Evolutionary conservation across 805 yeast genomes (phyloP).

Genomic region (Myxozyma geophila): DNA sequence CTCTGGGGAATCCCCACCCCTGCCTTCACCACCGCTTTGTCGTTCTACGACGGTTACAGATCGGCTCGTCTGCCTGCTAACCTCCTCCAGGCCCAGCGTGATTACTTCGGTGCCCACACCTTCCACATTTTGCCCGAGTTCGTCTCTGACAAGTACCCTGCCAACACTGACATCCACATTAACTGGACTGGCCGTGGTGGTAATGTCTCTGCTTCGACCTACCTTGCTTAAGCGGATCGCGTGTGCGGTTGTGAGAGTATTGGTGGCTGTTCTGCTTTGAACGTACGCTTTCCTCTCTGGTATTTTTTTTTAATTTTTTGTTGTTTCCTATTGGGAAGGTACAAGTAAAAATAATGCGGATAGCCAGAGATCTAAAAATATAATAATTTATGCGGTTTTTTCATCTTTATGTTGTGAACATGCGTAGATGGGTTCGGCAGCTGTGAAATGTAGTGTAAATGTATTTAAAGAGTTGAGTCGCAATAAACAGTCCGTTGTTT

Average conservation of each 20-base stretch:
- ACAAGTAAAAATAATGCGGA: neutral
- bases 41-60: constrained; percentile 99
- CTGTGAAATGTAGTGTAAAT: neutral
- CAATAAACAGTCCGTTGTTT: neutral
- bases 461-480: neutral
- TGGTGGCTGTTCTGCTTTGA: neutral
- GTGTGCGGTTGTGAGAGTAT: neutral
- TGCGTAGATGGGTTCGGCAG: too few relatives aligned
- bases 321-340: neutral
- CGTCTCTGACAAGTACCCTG: constrained; percentile 77
- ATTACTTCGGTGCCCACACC: constrained; percentile 99
- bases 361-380: neutral
- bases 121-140: constrained; percentile 90
- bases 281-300: neutral
- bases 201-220: constrained; percentile 92
- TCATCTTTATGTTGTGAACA: neutral
- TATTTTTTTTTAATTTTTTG: neutral
- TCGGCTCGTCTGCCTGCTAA: constrained; percentile 94
- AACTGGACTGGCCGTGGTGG: constrained; percentile 99
- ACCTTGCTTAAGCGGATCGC: constrained; percentile 67
- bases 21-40: constrained; percentile 93
- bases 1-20: constrained; percentile 94
- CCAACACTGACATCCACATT: constrained; percentile 82
- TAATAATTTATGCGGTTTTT: neutral
- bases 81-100: constrained; percentile 99